These are phyloP conservation scores for Lycium barbarum DNA, from an alignment of 257 asterid genomes.

Conservation along the genomic window DNA sequence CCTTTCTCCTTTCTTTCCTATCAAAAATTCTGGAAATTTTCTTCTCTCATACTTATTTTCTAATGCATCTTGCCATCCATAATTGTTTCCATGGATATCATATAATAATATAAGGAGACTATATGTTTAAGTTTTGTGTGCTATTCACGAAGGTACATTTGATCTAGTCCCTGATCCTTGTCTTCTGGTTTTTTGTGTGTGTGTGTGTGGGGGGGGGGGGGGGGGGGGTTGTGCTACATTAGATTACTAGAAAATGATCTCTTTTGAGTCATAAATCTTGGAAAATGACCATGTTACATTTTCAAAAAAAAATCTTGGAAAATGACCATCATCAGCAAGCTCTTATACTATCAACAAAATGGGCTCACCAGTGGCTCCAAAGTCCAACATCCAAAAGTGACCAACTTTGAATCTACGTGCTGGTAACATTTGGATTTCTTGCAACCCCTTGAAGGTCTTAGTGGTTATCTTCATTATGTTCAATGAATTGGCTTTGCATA, in stretches of 20 bases:
- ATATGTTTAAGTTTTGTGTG: too few relatives aligned
- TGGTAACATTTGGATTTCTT: background rate
- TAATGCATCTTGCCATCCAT: background rate
- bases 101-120: background rate
- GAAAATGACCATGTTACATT: background rate
- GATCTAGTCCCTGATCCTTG: background rate
- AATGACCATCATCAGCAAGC: background rate
- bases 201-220: too few relatives aligned
- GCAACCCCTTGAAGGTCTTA: slow-evolving; percentile 19
- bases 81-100: background rate
- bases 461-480: background rate
- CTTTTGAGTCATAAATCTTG: slow-evolving; percentile 6
- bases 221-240: background rate
- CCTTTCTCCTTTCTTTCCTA: too few relatives aligned
- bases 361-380: background rate
- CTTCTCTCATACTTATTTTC: background rate
- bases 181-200: too few relatives aligned
- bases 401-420: background rate
- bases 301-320: slow-evolving; percentile 21
- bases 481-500: background rate
- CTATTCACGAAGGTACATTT: background rate
- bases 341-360: background rate
- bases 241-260: background rate
- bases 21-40: background rate
- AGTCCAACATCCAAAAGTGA: background rate